A percentile compares a stretch with the other conserved stretches of the same genome.
These are phyloP conservation scores for Exophiala xenobiotica DNA, from an alignment of 2,329 filamentous ascomycete species.

Conservation along the genomic window DNA sequence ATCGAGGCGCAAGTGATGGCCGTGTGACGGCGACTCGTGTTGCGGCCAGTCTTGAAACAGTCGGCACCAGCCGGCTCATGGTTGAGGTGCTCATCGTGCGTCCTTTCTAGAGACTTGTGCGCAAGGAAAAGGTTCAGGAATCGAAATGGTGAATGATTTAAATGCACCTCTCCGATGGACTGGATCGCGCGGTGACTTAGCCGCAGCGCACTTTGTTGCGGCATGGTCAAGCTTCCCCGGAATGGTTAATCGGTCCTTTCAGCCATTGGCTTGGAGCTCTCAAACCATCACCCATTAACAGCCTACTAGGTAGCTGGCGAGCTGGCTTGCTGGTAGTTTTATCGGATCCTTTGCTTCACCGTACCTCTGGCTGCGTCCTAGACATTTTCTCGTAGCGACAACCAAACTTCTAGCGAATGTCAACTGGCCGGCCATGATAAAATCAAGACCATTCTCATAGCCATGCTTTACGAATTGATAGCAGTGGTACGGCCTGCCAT, in stretches of 20 bases:
- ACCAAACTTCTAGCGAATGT: not conserved
- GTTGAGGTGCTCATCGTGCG: conserved; percentile 16
- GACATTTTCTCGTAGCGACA: not conserved
- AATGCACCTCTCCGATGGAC: not conserved
- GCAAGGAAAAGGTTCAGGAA: not conserved
- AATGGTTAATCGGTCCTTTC: not conserved
- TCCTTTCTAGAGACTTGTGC: not conserved
- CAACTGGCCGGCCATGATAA: not conserved
- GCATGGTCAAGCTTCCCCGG: not conserved
- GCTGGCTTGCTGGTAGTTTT: conserved; percentile 4
- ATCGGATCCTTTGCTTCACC: not conserved
- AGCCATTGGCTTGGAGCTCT: conserved; percentile 3
- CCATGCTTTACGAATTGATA: conserved; percentile 96
- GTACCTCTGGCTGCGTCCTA: not conserved
- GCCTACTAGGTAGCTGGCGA: too few species aligned
- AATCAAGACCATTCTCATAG: not conserved
- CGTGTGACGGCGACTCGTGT: conserved; percentile 5
- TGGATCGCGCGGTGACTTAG: conserved; percentile 5
- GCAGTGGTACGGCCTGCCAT: conserved; percentile 72
- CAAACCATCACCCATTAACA: conserved; percentile 1
- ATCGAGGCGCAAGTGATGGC: conserved; percentile 3
- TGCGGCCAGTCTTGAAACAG: conserved; percentile 13
- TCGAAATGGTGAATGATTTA: not conserved
- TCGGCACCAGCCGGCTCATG: conserved; percentile 15
- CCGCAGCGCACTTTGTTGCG: conserved; percentile 8